Evolutionary conservation across 768 basidiomycete species (phyloP).

Genomic region (Agaricus subrufescens): DNA sequence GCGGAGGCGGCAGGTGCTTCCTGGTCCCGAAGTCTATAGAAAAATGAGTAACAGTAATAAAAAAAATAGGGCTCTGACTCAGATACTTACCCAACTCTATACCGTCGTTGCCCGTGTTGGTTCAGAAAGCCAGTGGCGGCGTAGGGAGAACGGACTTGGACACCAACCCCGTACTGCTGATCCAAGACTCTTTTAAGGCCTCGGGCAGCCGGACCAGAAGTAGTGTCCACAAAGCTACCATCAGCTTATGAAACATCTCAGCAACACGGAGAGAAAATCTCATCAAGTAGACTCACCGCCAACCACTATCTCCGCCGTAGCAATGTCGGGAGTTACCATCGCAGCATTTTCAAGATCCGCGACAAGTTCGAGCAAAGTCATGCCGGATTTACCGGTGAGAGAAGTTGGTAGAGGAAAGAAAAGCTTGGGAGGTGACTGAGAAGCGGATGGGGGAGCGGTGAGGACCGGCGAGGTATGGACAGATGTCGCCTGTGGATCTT

Average conservation of each 20-base stretch:
- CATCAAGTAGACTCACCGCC: constrained; percentile 40
- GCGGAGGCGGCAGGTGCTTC: constrained; percentile 54
- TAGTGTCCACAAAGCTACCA: constrained; percentile 75
- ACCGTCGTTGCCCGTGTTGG: constrained; percentile 75
- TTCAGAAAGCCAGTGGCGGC: constrained; percentile 80
- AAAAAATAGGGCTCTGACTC: not conserved
- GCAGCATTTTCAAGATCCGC: constrained; percentile 26
- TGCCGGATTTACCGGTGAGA: constrained; percentile 3
- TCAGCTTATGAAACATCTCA: constrained; percentile 41
- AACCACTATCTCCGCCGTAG: constrained; percentile 52
- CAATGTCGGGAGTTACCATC: constrained; percentile 44
- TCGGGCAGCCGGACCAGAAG: constrained; percentile 69
- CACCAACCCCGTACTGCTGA: constrained; percentile 59
- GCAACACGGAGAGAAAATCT: not conserved
- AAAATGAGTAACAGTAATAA: not conserved
- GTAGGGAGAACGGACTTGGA: constrained; percentile 69
- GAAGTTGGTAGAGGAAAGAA: constrained; percentile 7
- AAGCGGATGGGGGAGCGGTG: not conserved
- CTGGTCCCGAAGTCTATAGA: constrained; percentile 52
- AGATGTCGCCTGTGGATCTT: not conserved
- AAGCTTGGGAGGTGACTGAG: not conserved
- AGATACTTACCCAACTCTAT: constrained; percentile 65
- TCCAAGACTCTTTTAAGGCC: constrained; percentile 78
- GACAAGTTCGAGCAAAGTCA: constrained; percentile 41
- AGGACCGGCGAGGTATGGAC: not conserved